Base-by-base conservation (phyloP, 1,284 basidiomycete species). In the Vanrija humicola region DNA sequence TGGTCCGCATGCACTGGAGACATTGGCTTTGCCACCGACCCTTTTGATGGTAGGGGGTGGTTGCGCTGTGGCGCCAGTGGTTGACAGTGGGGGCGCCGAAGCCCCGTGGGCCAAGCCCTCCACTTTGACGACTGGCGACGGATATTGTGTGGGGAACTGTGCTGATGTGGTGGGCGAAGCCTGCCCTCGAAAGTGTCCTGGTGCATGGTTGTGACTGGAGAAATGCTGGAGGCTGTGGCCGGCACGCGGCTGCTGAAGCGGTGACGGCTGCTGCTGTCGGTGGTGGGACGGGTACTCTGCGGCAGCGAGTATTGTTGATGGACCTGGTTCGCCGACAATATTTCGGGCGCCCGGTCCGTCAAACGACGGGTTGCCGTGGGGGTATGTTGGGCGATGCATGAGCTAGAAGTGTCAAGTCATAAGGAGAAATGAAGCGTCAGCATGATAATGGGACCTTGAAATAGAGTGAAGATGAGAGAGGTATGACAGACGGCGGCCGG, bases 1-100 rank as follows among this genome's bases (percentile, higher is more conserved):
- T 18, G 73, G 73, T 16, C 63, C 69, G 48, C 73, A 75, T 14
- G 73, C 73, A 23, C 64, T 62, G 0, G 69, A 64, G 6, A 69
- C 67, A 39, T 71, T 71, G 16, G 64, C 54, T 46, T 68, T 70
- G 23, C 64, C 65, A 2, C 64, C 65, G 5, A 65, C 59, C 9
- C 66, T 60, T 46, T 64, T 60, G 43, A 60, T 49, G 16, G 55
- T 52, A 1, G 54, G 48, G 2, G 52, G 42, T 3, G 46, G 38
- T n/a, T 42, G 43, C 3, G 38, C 18, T 16, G 38, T 34, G 34
- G 34, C 34, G 34, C 34, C 34, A 12, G 12, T 15, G 34, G 34
- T 14, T 14, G 34, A 34, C 9, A 34, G 12, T 1, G 34, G 34
- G 5, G 34, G 12, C 14, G 34, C 34, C 34, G 34, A 34, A 34